phyloP scores from a whole-genome alignment of 495 filamentous ascomycete species.

The Pseudoneurospora amorphoporcata region DNA sequence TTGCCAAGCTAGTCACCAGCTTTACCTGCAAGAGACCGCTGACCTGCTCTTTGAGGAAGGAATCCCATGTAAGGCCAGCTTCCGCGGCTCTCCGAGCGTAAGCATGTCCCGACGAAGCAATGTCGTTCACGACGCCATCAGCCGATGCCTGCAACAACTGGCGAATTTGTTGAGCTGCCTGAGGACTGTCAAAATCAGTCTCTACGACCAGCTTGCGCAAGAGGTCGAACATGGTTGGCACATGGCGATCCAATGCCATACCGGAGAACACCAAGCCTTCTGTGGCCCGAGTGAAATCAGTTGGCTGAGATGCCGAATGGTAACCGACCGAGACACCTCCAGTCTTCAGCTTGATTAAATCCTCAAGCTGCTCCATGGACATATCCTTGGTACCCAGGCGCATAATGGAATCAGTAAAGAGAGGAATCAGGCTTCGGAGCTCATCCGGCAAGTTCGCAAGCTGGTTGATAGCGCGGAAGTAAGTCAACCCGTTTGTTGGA shows the following conservation, averaged over 20 bases:
- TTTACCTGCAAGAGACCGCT: constrained; percentile 79
- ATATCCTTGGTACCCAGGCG: constrained; percentile 77
- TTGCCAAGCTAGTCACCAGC: constrained; percentile 56
- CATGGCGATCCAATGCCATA: constrained; percentile 77
- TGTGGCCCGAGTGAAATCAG: constrained; percentile 52
- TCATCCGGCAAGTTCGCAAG: constrained; percentile 76
- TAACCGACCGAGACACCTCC: constrained; percentile 80
- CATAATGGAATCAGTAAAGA: constrained; percentile 90
- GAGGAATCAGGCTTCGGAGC: constrained; percentile 70
- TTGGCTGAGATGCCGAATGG: constrained; percentile 64
- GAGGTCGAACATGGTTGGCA: constrained; percentile 83
- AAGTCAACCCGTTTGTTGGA: constrained; percentile 90
- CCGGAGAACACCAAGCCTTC: constrained; percentile 80
- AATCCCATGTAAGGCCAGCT: constrained; percentile 61
- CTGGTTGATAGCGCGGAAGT: constrained; percentile 80
- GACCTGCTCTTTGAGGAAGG: constrained; percentile 66
- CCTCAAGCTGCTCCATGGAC: constrained; percentile 91
- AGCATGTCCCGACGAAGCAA: constrained; percentile 77
- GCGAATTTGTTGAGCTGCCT: constrained; percentile 69
- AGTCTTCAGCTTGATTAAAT: constrained; percentile 90
- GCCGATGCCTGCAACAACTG: constrained; percentile 77
- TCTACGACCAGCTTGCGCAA: constrained; percentile 69
- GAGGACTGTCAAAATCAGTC: constrained; percentile 76
- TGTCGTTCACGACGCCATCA: constrained; percentile 81
- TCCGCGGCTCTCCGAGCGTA: constrained; percentile 77